phyloP scores from a whole-genome alignment of 768 basidiomycete species.

The Melanogaster broomeanus region DNA sequence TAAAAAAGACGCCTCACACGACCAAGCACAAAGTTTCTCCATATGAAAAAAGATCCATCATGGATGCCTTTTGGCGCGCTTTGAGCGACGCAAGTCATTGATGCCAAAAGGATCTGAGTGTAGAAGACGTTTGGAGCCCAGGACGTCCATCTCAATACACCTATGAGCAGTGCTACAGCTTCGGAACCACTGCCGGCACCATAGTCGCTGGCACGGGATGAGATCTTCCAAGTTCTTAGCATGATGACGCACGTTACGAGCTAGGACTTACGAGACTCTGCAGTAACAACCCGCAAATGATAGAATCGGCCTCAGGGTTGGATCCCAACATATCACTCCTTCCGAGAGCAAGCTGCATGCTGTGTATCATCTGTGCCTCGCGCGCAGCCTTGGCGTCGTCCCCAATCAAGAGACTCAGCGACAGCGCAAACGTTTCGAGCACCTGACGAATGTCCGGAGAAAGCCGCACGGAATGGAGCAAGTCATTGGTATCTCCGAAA shows the following conservation, averaged over 20 bases:
- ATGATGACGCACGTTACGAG: background rate
- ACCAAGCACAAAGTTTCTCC: conserved; percentile 73
- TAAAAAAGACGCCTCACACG: conserved; percentile 50
- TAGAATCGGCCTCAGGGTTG: conserved; percentile 63
- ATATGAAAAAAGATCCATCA: conserved; percentile 44
- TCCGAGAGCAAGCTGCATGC: conserved; percentile 54
- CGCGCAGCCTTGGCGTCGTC: conserved; percentile 71
- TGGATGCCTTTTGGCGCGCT: conserved; percentile 34
- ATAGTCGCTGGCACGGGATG: conserved; percentile 57
- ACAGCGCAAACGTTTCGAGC: conserved; percentile 59
- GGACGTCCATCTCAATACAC: conserved; percentile 59
- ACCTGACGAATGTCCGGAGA: conserved; percentile 53
- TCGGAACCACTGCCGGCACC: conserved; percentile 60
- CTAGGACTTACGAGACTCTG: conserved; percentile 55
- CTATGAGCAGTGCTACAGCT: conserved; percentile 55
- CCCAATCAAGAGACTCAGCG: conserved; percentile 60
- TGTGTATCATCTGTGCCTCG: conserved; percentile 73
- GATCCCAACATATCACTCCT: conserved; percentile 59
- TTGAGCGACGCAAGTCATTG: conserved; percentile 63
- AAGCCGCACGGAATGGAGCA: conserved; percentile 55
- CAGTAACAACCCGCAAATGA: conserved; percentile 62
- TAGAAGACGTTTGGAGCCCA: conserved; percentile 67
- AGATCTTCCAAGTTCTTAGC: conserved; percentile 43
- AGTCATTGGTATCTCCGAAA: conserved; percentile 50
- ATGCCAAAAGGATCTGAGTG: conserved; percentile 65